Evolutionary conservation across 306 rosid genomes (phyloP), one percentile per base, ranked within the genome.

Genomic region (Sechiopsis laciniata): DNA sequence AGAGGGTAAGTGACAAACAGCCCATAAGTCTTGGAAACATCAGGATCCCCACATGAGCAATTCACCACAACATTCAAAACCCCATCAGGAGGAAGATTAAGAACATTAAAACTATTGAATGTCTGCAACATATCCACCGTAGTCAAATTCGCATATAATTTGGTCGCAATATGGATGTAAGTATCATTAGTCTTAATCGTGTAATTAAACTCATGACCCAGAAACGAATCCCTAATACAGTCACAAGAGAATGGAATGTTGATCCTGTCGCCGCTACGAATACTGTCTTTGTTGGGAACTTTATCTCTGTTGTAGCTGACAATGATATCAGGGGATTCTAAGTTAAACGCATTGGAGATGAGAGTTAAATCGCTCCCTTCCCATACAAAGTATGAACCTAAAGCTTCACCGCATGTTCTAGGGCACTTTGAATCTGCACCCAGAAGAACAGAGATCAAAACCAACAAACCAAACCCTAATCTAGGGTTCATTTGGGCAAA

Each of bases 1-100:
- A 92, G 83, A 0, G 97, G 96, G 78, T 86, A 92, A 6, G 95
- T 89, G 4, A 87, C 14, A 53, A 92, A 92, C 86, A 88, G 14
- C 8, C 96, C 96, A 77, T 83, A 92, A 0, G 75, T 78, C 78
- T 81, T 59, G 3, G 91, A 84, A 77, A 92, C 50, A 37, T 17
- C 3, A 10, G 83, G 79, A 68, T 84, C 7, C 59, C 97, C 97
- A 80, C 97, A 90, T 8, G 82, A 80, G 80, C 96, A 90, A 11
- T 74, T 84, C 26, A 92, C 91, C 3, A 83, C 64, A 4, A 87
- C 95, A 57, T 84, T 84, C 73, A 90, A 2, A 59, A 5, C 75
- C 17, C 70, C 57, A 73, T 56, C 35, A 21, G 16, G 5, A 70
- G 82, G 87, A 71, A 88, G 74, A 3, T 73, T 61, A 14, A 13